These are phyloP conservation scores for Mallotus japonicus DNA, from an alignment of 441 rosid genomes.

Conservation along the genomic window DNA sequence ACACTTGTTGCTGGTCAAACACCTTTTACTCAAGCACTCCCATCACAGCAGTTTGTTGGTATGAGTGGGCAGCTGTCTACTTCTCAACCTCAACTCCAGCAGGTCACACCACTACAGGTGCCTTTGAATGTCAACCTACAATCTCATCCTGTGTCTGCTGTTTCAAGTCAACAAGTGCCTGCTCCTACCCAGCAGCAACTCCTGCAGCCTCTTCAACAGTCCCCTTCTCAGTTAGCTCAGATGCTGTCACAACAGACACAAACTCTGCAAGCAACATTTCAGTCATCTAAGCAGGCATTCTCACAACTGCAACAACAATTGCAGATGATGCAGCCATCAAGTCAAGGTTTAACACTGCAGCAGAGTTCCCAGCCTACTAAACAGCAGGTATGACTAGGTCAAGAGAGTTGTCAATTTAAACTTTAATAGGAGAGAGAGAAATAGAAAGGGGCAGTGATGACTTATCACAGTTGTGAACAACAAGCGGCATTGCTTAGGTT, in stretches of 20 bases:
- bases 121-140: slow-evolving; percentile 52
- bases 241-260: slow-evolving; percentile 92
- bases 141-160: slow-evolving; percentile 40
- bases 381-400: slow-evolving; percentile 61
- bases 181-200: slow-evolving; percentile 58
- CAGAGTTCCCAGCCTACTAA: slow-evolving; percentile 57
- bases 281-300: slow-evolving; percentile 93
- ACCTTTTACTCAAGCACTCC: slow-evolving; percentile 45
- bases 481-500: neutral
- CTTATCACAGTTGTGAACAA: neutral
- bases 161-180: slow-evolving; percentile 51
- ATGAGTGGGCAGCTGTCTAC: slow-evolving; percentile 49
- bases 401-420: neutral
- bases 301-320: slow-evolving; percentile 93
- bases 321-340: slow-evolving; percentile 88
- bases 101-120: slow-evolving; percentile 40
- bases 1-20: slow-evolving; percentile 37
- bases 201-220: slow-evolving; percentile 68
- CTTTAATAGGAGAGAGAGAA: neutral
- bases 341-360: slow-evolving; percentile 48
- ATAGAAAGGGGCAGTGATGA: neutral
- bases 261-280: slow-evolving; percentile 83
- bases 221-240: slow-evolving; percentile 94
- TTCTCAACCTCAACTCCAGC: slow-evolving; percentile 59
- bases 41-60: slow-evolving; percentile 51